Evolutionary conservation across 2,329 filamentous ascomycete genomes (phyloP).

Genomic region (Colletotrichum australisinense): DNA sequence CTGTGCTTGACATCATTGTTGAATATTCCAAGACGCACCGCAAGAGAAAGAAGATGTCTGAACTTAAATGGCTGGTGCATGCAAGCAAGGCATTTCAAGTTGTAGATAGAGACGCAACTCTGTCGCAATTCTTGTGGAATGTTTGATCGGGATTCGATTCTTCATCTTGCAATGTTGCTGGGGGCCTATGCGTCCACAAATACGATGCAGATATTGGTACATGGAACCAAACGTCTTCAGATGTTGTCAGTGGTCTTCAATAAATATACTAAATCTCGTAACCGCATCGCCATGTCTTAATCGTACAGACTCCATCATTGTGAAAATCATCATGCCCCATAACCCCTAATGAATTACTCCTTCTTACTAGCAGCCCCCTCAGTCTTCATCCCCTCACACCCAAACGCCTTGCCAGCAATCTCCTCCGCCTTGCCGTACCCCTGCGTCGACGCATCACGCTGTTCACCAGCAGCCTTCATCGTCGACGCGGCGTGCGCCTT

Average conservation of each 20-base stretch:
- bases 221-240: no score
- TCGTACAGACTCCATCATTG: not conserved
- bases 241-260: no score
- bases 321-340: not conserved
- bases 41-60: not conserved
- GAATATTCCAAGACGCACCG: not conserved
- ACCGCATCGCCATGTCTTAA: no score
- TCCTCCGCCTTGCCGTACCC: conserved; percentile 75
- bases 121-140: not conserved
- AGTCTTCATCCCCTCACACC: conserved; percentile 77
- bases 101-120: not conserved
- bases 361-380: conserved; percentile 67
- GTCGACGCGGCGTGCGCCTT: conserved; percentile 70
- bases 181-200: no score
- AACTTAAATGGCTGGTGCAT: not conserved
- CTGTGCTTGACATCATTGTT: not conserved
- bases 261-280: no score
- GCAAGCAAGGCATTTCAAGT: not conserved
- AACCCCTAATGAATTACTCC: conserved; percentile 35
- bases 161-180: no score
- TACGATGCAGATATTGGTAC: no score
- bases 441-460: conserved; percentile 61
- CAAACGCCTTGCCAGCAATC: conserved; percentile 70
- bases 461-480: conserved; percentile 71
- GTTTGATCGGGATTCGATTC: not conserved